phyloP scores from a whole-genome alignment of 805 yeast genomes.

The Wickerhamiella sorbophila region DNA sequence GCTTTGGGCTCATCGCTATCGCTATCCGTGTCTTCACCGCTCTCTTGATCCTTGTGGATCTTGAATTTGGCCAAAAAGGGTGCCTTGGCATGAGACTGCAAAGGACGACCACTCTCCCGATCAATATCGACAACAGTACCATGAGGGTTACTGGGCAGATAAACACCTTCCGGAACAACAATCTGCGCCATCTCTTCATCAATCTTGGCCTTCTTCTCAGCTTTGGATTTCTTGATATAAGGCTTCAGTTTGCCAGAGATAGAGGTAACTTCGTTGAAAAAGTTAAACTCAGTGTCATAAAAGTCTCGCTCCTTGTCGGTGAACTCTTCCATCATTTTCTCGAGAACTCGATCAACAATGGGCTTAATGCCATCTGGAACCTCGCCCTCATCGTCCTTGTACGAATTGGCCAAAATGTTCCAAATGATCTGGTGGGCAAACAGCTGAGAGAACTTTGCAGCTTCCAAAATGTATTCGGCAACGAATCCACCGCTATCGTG shows the following conservation, averaged over 20 bases:
- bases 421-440: slow-evolving; percentile 97
- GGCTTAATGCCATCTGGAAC: slow-evolving; percentile 77
- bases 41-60: slow-evolving; percentile 39
- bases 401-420: slow-evolving; percentile 92
- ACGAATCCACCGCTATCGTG: slow-evolving; percentile 76
- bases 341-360: slow-evolving; percentile 55
- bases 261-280: slow-evolving; percentile 80
- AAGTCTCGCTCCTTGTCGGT: slow-evolving; percentile 45
- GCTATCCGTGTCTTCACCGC: slow-evolving; percentile 13
- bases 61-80: slow-evolving; percentile 95
- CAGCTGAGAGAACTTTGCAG: slow-evolving; percentile 77
- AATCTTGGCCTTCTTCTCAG: slow-evolving; percentile 89
- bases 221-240: slow-evolving; percentile 81
- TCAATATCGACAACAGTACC: slow-evolving; percentile 88
- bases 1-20: slow-evolving; percentile 19
- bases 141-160: slow-evolving; percentile 92
- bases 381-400: slow-evolving; percentile 73
- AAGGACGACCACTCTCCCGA: slow-evolving; percentile 80
- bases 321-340: slow-evolving; percentile 48
- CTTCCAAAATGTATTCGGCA: slow-evolving; percentile 75
- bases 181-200: slow-evolving; percentile 89
- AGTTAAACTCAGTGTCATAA: slow-evolving; percentile 72
- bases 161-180: slow-evolving; percentile 64
- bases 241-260: slow-evolving; percentile 94
- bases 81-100: slow-evolving; percentile 97